A percentile compares a stretch with the other conserved stretches of the same genome.
Evolutionary conservation across 1,139 yeast genomes (phyloP).

Genomic region (Pneumocystis jirovecii): DNA sequence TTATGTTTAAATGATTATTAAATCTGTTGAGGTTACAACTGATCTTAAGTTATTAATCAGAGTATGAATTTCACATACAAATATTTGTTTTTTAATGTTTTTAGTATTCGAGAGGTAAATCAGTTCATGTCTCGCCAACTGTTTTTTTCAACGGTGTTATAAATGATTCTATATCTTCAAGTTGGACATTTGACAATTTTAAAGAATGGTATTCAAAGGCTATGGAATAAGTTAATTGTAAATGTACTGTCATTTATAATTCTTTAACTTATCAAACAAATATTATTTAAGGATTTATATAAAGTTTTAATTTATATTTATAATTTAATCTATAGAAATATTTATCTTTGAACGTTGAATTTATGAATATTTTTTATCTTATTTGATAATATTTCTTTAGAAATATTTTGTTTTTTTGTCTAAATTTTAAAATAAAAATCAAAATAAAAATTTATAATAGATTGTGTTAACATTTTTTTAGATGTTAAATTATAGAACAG

Average conservation of each 20-base stretch:
- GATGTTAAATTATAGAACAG: too few species aligned
- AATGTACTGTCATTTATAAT: background rate
- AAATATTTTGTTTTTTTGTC: background rate
- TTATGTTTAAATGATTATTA: background rate
- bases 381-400: background rate
- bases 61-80: background rate
- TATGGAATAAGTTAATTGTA: background rate
- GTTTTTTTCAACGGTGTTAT: constrained; percentile 55
- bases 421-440: too few species aligned
- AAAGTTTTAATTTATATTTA: background rate
- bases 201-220: constrained; percentile 4
- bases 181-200: constrained; percentile 17
- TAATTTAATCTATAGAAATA: background rate
- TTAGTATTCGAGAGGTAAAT: constrained; percentile 43
- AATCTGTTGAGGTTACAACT: background rate
- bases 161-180: constrained; percentile 18
- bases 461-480: too few species aligned
- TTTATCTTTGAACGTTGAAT: background rate
- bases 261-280: background rate
- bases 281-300: background rate
- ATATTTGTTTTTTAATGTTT: constrained; percentile 1
- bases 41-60: background rate
- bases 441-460: too few species aligned
- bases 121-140: constrained; percentile 79
- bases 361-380: background rate